phyloP scores from a whole-genome alignment of 257 asterid species.

The Catharanthus roseus region DNA sequence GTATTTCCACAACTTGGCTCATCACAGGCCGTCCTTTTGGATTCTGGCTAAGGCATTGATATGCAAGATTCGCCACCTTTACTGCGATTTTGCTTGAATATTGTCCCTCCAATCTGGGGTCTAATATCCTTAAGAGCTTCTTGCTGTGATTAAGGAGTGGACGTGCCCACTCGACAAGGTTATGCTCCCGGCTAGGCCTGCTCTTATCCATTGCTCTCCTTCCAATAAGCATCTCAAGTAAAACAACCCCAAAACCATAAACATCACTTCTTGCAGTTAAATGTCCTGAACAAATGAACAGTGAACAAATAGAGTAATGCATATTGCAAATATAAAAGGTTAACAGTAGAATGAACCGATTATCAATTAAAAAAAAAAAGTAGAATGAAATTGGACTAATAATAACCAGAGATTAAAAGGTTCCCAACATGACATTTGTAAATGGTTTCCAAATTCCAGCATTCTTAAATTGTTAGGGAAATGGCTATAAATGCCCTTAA shows the following conservation, averaged over 20 bases:
- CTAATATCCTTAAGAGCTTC: slow-evolving; percentile 68
- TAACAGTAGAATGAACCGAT: not conserved
- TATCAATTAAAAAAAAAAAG: not conserved
- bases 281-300: slow-evolving; percentile 48
- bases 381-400: not conserved
- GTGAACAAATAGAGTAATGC: not conserved
- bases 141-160: slow-evolving; percentile 71
- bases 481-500: too few species aligned
- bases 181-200: slow-evolving; percentile 87
- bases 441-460: not conserved
- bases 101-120: slow-evolving; percentile 91
- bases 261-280: slow-evolving; percentile 84
- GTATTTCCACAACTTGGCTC: slow-evolving; percentile 82
- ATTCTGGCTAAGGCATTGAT: slow-evolving; percentile 88
- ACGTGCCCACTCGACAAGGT: slow-evolving; percentile 92
- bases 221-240: slow-evolving; percentile 89
- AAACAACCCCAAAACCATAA: slow-evolving; percentile 86
- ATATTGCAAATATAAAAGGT: not conserved
- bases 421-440: not conserved
- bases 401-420: not conserved
- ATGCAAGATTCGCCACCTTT: slow-evolving; percentile 81
- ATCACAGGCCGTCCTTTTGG: slow-evolving; percentile 86
- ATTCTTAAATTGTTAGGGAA: not conserved
- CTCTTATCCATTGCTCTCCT: slow-evolving; percentile 89
- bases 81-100: slow-evolving; percentile 52